A percentile compares a stretch with the other conserved stretches of the same genome.
Conservation (phyloP, 176 grass and related monocot species). For the Dactylis glomerata region DNA sequence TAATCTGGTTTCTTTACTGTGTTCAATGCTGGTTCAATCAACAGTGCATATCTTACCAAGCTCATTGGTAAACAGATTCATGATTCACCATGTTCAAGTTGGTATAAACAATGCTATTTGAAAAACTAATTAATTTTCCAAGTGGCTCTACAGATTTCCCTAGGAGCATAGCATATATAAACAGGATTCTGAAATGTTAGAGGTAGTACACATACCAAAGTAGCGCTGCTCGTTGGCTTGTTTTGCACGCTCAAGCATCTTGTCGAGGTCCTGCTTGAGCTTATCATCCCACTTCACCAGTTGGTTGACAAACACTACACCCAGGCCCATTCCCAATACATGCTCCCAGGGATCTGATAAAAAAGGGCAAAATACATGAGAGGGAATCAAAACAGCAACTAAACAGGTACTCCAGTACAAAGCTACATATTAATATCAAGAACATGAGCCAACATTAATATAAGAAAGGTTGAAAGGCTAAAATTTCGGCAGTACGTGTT, state of each 20-base stretch:
- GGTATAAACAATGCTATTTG: neutral
- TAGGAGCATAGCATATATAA: neutral
- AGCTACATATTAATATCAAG: neutral
- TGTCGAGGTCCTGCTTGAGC: slow-evolving; percentile 87
- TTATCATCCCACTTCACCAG: slow-evolving; percentile 88
- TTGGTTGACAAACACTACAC: slow-evolving; percentile 76
- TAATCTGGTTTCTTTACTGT: neutral
- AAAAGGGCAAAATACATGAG: neutral
- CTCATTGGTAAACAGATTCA: neutral
- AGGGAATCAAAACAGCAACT: neutral
- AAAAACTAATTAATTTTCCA: neutral
- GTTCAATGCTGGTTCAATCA: neutral
- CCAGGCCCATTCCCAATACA: slow-evolving; percentile 82
- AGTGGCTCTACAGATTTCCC: neutral
- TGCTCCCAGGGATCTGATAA: slow-evolving; percentile 94
- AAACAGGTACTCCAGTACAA: neutral
- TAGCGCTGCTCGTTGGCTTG: slow-evolving; percentile 90
- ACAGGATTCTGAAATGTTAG: neutral
- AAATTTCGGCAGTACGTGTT: neutral
- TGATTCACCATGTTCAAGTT: neutral
- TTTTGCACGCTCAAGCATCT: slow-evolving; percentile 91
- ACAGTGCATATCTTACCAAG: neutral
- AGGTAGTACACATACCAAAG: slow-evolving; percentile 50
- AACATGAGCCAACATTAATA: neutral
- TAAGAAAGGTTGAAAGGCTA: neutral